Base-by-base conservation (phyloP, 805 yeast genomes). In the Jamesozyma gamospora region DNA sequence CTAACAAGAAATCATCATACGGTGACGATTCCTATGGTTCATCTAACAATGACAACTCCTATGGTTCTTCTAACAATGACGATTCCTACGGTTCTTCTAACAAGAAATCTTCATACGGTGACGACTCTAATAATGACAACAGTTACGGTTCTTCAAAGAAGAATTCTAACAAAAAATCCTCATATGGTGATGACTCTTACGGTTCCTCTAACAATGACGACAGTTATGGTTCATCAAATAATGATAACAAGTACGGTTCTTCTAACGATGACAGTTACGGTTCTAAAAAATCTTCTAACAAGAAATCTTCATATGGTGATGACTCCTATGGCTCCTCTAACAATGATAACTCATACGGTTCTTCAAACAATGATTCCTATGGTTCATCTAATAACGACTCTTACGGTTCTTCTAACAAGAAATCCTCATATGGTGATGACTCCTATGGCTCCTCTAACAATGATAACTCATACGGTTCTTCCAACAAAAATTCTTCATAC, bases 251-350 rank as follows among this genome's bases (percentile, higher is more conserved):
- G 5, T 55, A 54, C 39, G 55, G 48, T 28, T 49, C 56, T 43
- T 46, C 48, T 45, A 35, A 36, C 35, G 46, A 37, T 14, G 35
- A 40, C 40, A 47, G 57, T 7, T 44, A 48, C 18, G 55, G 47
- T 30, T 49, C 56, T 44, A 46, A 49, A 47, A 41, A 45, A 30
- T 45, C 51, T 5, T 41, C 48, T 31, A 38, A 43, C 12, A 45
- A 39, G 32, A 46, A 52, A 42, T 47, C 49, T 42, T 55, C 63
- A 19, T 60, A 52, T 45, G 65, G 65, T 35, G 19, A 34, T 30
- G 46, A 49, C 32, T 47, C 59, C 3, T 51, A 57, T 40, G 58
- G 55, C 16, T 49, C 53, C 34, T 44, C 48, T 43, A 41, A 50
- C 44, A 44, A 52, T 41, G 41, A 52, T 46, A 44, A 45, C 37